Base-by-base conservation (phyloP, 2,329 filamentous ascomycete genomes). In the Hymenoscyphus linearis region DNA sequence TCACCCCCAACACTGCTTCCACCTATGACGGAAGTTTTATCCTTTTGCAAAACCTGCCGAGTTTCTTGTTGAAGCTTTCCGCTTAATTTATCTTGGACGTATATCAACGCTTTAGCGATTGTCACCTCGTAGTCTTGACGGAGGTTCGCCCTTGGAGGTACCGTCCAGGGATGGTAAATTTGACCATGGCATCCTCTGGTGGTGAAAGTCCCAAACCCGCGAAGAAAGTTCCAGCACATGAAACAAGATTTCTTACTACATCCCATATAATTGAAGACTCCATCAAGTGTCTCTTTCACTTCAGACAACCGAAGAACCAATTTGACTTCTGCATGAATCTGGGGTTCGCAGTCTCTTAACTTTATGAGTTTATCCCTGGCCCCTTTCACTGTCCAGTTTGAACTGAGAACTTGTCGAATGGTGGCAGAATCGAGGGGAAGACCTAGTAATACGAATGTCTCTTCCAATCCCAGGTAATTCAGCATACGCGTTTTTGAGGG, bases 211-310 rank as follows among this genome's bases (percentile, higher is more conserved):
- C 61, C 58, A 26, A 58, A 22, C 14, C 55, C 25, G 18, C 52
- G 25, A 31, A 63, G 53, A 36, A 63, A 58, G 40, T 34, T 44
- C 40, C 25, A 44, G 50, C 58, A 63, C 58, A 60, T 60, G 47
- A 63, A 63, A 22, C 61, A 63, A 36, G 58, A 58, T 12, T 31
- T 40, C 50, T 60, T 63, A 55, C 61, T 63, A 26, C 61, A 63
- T 34, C 61, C 61, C 55, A 60, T 55, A 36, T 63, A 63, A 9
- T 14, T 22, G 47, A 55, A 50, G 4, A 58, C 3, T 9, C 31
- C 26, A 9, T 27, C 9, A 1, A 36, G n/a, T 16, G 52, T 10
- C 35, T 47, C 25, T 12, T 16, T 22, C 12, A 36, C 12, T 3
- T 25, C 34, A 52, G 35, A 34, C 7, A 60, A 26, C n/a, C 31